Evolutionary conservation across 2,329 filamentous ascomycete genomes (phyloP).

Genomic region (Dothideomycetes sp.): DNA sequence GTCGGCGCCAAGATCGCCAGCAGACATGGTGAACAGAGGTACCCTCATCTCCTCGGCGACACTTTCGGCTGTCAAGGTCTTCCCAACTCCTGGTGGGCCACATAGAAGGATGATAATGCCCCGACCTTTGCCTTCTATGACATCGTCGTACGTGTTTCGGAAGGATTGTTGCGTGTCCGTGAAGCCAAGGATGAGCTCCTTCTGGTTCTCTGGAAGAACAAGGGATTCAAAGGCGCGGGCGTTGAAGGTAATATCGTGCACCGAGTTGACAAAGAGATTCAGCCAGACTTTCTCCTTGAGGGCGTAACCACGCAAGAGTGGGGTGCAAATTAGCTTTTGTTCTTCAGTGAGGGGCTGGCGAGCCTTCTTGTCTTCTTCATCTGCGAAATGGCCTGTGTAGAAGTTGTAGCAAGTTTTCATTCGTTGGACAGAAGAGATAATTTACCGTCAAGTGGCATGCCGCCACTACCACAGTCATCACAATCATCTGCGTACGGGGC

Average conservation of each 20-base stretch:
- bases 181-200: slow-evolving; percentile 37
- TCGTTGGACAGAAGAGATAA: slow-evolving; percentile 11
- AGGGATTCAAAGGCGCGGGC: slow-evolving; percentile 35
- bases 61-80: slow-evolving; percentile 41
- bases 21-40: slow-evolving; percentile 39
- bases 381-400: slow-evolving; percentile 10
- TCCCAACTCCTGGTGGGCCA: slow-evolving; percentile 43
- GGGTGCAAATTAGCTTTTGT: slow-evolving; percentile 23
- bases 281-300: slow-evolving; percentile 33
- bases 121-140: slow-evolving; percentile 41
- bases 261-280: slow-evolving; percentile 27
- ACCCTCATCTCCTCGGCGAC: slow-evolving; percentile 40
- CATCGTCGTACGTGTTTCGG: slow-evolving; percentile 33
- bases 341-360: slow-evolving; percentile 15
- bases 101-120: slow-evolving; percentile 41
- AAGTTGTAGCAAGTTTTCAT: not conserved
- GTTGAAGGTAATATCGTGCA: slow-evolving; percentile 34
- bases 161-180: slow-evolving; percentile 31
- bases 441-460: slow-evolving; percentile 24
- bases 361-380: slow-evolving; percentile 17
- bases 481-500: slow-evolving; percentile 9
- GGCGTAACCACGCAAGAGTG: slow-evolving; percentile 22
- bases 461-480: slow-evolving; percentile 13
- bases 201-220: slow-evolving; percentile 36
- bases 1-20: slow-evolving; percentile 38